Percentiles rank a stretch among this genome's conserved stretches.
Conservation (phyloP, 331 rosid genomes). For the Quercus lobata region DNA sequence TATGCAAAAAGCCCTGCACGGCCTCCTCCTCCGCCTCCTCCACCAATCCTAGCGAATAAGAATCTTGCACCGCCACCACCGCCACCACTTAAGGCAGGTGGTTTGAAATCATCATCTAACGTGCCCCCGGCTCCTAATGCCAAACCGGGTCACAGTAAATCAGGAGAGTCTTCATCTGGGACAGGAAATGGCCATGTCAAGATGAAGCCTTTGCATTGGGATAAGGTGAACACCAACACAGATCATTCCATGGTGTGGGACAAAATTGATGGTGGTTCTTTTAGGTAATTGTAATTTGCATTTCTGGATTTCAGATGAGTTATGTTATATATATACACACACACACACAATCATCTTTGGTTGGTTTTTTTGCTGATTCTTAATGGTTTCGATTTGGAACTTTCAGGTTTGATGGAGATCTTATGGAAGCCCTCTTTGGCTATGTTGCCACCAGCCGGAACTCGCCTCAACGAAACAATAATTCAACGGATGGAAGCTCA, state of each 20-base stretch:
- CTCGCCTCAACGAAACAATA: slow-evolving; percentile 33
- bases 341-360: not conserved
- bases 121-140: slow-evolving; percentile 40
- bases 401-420: slow-evolving; percentile 76
- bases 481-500: slow-evolving; percentile 23
- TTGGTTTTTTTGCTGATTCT: not conserved
- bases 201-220: slow-evolving; percentile 92
- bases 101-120: slow-evolving; percentile 33
- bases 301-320: not conserved
- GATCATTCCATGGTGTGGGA: slow-evolving; percentile 99
- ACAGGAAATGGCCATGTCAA: slow-evolving; percentile 41
- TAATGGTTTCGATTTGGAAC: slow-evolving; percentile 1
- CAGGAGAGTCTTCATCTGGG: slow-evolving; percentile 33
- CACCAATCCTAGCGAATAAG: slow-evolving; percentile 5
- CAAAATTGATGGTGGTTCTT: slow-evolving; percentile 67
- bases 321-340: too few relatives aligned
- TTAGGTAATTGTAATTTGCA: slow-evolving; percentile 52
- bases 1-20: slow-evolving; percentile 8
- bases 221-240: slow-evolving; percentile 65
- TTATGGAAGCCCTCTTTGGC: slow-evolving; percentile 94
- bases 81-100: slow-evolving; percentile 31
- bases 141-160: not conserved
- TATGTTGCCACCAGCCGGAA: slow-evolving; percentile 45
- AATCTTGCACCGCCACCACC: slow-evolving; percentile 13
- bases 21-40: slow-evolving; percentile 36